A percentile compares a stretch with the other conserved stretches of the same genome.
Conservation (phyloP, 2,329 filamentous ascomycete genomes). For the Cadophora gregata region DNA sequence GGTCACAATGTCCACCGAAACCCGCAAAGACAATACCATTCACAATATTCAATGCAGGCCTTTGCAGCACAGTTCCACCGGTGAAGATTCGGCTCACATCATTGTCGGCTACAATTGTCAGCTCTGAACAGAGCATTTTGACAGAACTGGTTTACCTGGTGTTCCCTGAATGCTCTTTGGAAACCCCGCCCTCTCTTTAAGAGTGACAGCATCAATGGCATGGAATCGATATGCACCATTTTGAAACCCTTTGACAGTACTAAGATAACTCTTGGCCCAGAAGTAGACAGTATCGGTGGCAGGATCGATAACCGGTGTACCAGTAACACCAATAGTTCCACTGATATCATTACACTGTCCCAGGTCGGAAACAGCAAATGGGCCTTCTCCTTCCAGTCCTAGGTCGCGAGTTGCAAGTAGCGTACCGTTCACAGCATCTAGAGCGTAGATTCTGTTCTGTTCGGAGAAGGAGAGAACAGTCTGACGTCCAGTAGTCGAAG, state of each 20-base stretch:
- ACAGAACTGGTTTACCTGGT: slow-evolving; percentile 1
- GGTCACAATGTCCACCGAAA: slow-evolving; percentile 25
- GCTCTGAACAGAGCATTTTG: background rate
- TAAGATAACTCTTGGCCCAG: slow-evolving; percentile 37
- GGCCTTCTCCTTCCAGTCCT: slow-evolving; percentile 22
- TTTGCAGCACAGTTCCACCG: slow-evolving; percentile 22
- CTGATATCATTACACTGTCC: slow-evolving; percentile 26
- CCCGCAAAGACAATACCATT: slow-evolving; percentile 25
- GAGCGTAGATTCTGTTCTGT: slow-evolving; percentile 26
- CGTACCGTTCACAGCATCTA: slow-evolving; percentile 32
- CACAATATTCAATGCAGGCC: slow-evolving; percentile 22
- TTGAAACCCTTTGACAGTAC: slow-evolving; percentile 21
- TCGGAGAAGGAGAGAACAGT: slow-evolving; percentile 29
- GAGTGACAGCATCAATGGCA: slow-evolving; percentile 31
- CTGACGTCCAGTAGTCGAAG: slow-evolving; percentile 25
- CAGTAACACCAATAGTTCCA: slow-evolving; percentile 27
- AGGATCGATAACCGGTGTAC: slow-evolving; percentile 40
- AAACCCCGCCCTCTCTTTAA: slow-evolving; percentile 26
- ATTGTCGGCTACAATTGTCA: slow-evolving; percentile 26
- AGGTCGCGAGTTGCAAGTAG: slow-evolving; percentile 24
- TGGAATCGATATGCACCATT: slow-evolving; percentile 37
- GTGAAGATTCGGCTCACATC: slow-evolving; percentile 26
- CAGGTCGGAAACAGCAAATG: slow-evolving; percentile 25
- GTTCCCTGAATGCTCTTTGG: slow-evolving; percentile 25
- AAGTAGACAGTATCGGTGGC: slow-evolving; percentile 38